Evolutionary conservation across 176 grass and related monocot species (phyloP), one percentile per base, ranked within the genome.

Genomic region (Triticum urartu): DNA sequence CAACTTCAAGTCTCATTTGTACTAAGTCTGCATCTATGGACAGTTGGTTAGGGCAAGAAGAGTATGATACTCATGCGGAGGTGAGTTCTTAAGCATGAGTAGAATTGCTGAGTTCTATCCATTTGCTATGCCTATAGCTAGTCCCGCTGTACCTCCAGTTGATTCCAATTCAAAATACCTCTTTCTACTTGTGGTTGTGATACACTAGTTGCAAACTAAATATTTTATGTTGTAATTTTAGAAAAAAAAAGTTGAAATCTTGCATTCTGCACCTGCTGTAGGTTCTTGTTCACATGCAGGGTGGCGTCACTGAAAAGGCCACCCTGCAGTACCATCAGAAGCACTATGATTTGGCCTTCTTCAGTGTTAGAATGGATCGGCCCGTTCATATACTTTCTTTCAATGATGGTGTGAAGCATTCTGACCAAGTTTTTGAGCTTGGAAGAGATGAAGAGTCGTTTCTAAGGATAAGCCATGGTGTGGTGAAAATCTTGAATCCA

Each of bases 271-370:
- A 24, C 50, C 39, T 61, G 54, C 43, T 84, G 6, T 84, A 84
- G 56, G 82, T 84, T 6, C 2, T 10, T 43, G 58, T 75, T 32
- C 24, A 40, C 25, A 20, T 84, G 59, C 5, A 30, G 36, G 70
- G 61, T 64, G 17, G 18, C 25, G 35, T 24, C 1, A 64, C 11
- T 84, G 18, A 33, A 42, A 39, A 64, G 24, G 38, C 22, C 17
- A 5, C n/a, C 14, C 59, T 84, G 25, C 70, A 48, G 2, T 84
- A 84, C 26, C 39, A 13, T 28, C 81, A 84, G 59, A 74, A 75
- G 56, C 81, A 84, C 40, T 84, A 84, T n/a, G 40, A 84, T 43
- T 40, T 84, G 60, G 69, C 81, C 39, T 62, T 84, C 24, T 74
- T 74, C 17, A 42, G 17, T 11, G 36, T 40, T 62, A n/a, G 18